Conservation (phyloP, 805 yeast species). For the Myxozyma mucilagina region DNA sequence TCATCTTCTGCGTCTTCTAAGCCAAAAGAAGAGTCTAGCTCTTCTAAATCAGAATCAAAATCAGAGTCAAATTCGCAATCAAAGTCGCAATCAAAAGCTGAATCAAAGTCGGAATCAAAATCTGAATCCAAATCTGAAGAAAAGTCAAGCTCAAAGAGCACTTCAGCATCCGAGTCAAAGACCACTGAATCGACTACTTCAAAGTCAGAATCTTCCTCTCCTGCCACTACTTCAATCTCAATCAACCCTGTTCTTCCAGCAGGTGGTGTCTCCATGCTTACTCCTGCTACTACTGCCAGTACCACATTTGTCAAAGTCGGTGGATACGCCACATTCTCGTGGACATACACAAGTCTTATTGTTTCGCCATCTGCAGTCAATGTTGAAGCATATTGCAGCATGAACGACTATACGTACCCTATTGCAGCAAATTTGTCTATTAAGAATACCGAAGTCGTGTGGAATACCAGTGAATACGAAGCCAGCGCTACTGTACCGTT, state of each 20-base stretch:
- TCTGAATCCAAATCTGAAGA: too few species aligned
- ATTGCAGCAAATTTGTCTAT: constrained; percentile 40
- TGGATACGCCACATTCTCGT: constrained; percentile 43
- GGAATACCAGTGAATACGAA: constrained; percentile 42
- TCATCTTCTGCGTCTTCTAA: not conserved
- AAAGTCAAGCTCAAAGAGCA: too few species aligned
- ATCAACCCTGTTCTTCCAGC: constrained; percentile 41
- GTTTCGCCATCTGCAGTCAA: constrained; percentile 44
- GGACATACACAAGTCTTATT: constrained; percentile 43
- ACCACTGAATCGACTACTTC: not conserved
- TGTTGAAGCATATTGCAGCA: constrained; percentile 43
- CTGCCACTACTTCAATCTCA: constrained; percentile 35
- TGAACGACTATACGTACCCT: constrained; percentile 43
- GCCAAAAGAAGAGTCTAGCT: too few species aligned
- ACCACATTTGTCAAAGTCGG: constrained; percentile 44
- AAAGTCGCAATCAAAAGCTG: too few species aligned
- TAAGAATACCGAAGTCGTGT: constrained; percentile 37
- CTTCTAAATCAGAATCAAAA: too few species aligned
- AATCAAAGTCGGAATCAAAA: too few species aligned
- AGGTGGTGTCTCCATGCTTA: constrained; percentile 41
- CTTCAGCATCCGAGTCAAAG: too few species aligned
- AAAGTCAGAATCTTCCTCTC: not conserved
- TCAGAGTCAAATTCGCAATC: too few species aligned
- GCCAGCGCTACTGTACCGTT: constrained; percentile 31
- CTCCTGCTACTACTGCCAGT: constrained; percentile 41